phyloP scores from a whole-genome alignment of 1,284 basidiomycete genomes.

The Ustilago trichophora region DNA sequence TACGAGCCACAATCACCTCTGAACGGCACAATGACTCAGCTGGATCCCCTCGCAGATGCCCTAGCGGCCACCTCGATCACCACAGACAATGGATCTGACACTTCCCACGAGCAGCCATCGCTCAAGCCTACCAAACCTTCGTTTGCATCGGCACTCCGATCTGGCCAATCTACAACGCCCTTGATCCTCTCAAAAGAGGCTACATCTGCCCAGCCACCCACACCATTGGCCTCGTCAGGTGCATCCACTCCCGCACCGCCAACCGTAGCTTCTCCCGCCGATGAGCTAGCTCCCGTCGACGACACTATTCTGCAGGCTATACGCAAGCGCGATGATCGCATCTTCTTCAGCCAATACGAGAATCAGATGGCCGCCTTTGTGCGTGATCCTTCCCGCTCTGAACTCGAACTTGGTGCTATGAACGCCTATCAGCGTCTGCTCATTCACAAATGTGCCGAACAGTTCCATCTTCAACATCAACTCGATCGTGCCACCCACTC shows the following conservation, averaged over 20 bases:
- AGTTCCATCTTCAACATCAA: slow-evolving; percentile 40
- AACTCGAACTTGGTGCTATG: slow-evolving; percentile 52
- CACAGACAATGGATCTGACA: background rate
- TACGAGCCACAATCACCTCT: background rate
- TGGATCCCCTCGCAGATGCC: slow-evolving; percentile 12
- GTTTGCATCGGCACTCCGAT: slow-evolving; percentile 25
- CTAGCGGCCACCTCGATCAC: slow-evolving; percentile 11
- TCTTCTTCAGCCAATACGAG: slow-evolving; percentile 54
- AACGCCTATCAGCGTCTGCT: slow-evolving; percentile 57
- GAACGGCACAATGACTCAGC: slow-evolving; percentile 20
- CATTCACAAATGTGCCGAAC: slow-evolving; percentile 50
- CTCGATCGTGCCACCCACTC: slow-evolving; percentile 46
- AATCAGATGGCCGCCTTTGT: slow-evolving; percentile 47
- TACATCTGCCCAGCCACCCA: no score
- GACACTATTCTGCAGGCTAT: slow-evolving; percentile 51
- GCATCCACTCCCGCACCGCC: no score
- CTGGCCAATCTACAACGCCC: background rate
- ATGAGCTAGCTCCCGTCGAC: slow-evolving; percentile 18
- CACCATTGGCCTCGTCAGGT: no score
- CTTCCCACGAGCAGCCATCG: background rate
- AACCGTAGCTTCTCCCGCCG: no score
- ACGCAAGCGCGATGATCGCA: slow-evolving; percentile 44
- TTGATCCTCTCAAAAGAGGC: background rate
- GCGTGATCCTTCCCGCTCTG: slow-evolving; percentile 10
- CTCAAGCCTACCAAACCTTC: slow-evolving; percentile 5